Conservation (phyloP, 2,329 filamentous ascomycete genomes). For the Metarhizium robertsii region DNA sequence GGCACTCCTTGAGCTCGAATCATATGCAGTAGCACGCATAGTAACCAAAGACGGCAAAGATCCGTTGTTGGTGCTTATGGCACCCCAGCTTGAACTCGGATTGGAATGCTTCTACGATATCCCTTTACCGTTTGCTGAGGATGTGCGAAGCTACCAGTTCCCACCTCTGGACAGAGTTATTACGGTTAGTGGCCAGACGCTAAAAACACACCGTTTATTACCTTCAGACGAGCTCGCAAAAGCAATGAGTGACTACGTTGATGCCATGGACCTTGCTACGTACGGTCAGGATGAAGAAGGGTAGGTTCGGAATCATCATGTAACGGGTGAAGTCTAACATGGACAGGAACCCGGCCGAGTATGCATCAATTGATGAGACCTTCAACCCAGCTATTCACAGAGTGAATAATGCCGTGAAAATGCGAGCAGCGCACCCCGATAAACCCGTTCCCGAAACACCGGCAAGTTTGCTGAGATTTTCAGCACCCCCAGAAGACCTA, state of each 20-base stretch:
- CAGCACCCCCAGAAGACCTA: constrained; percentile 60
- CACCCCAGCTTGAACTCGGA: constrained; percentile 68
- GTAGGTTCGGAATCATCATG: constrained; percentile 29
- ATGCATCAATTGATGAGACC: constrained; percentile 68
- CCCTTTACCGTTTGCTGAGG: constrained; percentile 86
- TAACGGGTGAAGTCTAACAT: not conserved
- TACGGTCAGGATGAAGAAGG: constrained; percentile 67
- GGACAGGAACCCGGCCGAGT: constrained; percentile 47
- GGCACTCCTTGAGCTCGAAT: constrained; percentile 74
- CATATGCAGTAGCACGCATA: constrained; percentile 77
- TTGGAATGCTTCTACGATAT: constrained; percentile 84
- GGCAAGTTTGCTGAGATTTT: constrained; percentile 61
- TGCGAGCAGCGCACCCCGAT: constrained; percentile 67
- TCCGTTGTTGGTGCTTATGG: constrained; percentile 67
- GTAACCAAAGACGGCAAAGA: constrained; percentile 77
- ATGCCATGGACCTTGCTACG: constrained; percentile 77
- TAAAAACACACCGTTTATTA: constrained; percentile 76
- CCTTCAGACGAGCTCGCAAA: constrained; percentile 64
- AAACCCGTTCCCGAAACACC: constrained; percentile 52
- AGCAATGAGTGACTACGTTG: constrained; percentile 86
- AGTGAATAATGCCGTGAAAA: constrained; percentile 75
- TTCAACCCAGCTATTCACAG: constrained; percentile 84
- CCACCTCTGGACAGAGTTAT: constrained; percentile 81
- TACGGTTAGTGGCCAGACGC: constrained; percentile 71
- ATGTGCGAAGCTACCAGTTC: constrained; percentile 83